Percentiles rank a stretch among this genome's conserved stretches.
phyloP scores from a whole-genome alignment of 2,329 filamentous ascomycete species.

The Fusarium coffeatum region DNA sequence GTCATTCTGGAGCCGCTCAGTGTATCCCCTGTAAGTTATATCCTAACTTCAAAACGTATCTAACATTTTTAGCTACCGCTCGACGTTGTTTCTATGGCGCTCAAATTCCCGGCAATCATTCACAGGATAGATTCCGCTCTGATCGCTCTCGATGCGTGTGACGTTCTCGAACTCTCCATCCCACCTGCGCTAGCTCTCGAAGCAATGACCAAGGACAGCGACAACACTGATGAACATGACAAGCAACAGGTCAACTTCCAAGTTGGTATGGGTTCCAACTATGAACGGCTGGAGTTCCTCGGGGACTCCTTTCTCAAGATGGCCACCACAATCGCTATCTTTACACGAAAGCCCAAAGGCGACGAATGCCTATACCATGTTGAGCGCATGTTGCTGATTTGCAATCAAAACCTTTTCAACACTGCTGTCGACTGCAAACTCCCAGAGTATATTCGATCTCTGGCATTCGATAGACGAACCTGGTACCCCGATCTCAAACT shows the following conservation, averaged over 20 bases:
- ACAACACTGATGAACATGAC: slow-evolving; percentile 80
- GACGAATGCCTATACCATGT: slow-evolving; percentile 91
- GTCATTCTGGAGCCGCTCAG: slow-evolving; percentile 81
- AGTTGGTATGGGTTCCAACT: slow-evolving; percentile 90
- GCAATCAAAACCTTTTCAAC: slow-evolving; percentile 89
- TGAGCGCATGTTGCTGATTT: slow-evolving; percentile 88
- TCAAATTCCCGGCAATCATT: slow-evolving; percentile 85
- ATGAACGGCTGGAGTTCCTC: slow-evolving; percentile 92
- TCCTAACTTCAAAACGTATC: not conserved
- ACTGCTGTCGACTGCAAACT: slow-evolving; percentile 74
- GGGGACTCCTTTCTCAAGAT: slow-evolving; percentile 96
- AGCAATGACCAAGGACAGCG: slow-evolving; percentile 91
- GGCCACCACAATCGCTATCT: slow-evolving; percentile 90
- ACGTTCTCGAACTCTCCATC: slow-evolving; percentile 72
- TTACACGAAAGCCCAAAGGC: slow-evolving; percentile 78
- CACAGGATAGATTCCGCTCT: slow-evolving; percentile 84
- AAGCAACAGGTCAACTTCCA: slow-evolving; percentile 78
- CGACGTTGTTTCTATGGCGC: slow-evolving; percentile 76
- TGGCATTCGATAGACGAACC: slow-evolving; percentile 79
- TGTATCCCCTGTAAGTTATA: slow-evolving; percentile 75
- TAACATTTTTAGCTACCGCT: slow-evolving; percentile 68
- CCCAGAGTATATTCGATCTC: slow-evolving; percentile 83
- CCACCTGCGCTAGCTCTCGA: slow-evolving; percentile 80
- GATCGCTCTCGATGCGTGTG: slow-evolving; percentile 80
- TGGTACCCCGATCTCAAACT: slow-evolving; percentile 91